Evolutionary conservation across 495 filamentous ascomycete species (phyloP).

Genomic region (Talaromyces ruber): DNA sequence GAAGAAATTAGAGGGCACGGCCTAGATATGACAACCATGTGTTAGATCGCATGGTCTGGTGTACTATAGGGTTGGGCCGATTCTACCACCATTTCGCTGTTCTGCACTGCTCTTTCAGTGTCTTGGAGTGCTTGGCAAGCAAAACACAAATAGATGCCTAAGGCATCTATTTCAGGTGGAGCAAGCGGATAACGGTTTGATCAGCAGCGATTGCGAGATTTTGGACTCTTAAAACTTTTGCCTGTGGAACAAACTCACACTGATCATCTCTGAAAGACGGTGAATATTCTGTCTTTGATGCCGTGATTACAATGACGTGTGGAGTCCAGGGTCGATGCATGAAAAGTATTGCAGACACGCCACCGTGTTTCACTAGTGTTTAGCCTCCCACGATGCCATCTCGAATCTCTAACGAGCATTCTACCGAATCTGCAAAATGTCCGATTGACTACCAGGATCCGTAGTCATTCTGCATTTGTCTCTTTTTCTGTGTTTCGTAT

Average conservation of each 20-base stretch:
- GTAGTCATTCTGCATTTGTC: neutral
- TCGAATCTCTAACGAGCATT: neutral
- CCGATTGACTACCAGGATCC: neutral
- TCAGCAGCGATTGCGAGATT: neutral
- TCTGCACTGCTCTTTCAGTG: no score
- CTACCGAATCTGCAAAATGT: neutral
- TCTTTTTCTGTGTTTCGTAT: neutral
- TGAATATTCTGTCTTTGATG: neutral
- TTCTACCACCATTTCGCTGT: no score
- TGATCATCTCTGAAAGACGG: neutral
- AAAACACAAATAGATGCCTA: neutral
- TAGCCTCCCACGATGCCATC: neutral
- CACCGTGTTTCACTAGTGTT: constrained; percentile 4
- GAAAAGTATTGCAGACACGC: neutral
- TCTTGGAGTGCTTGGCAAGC: no score
- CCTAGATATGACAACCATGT: no score
- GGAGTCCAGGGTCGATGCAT: neutral
- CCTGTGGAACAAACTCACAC: neutral
- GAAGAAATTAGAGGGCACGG: no score
- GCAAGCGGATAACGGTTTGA: neutral
- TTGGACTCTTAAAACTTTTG: neutral
- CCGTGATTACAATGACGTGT: neutral
- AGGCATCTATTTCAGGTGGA: neutral
- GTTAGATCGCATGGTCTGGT: no score
- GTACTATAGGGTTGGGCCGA: neutral